Evolutionary conservation across 2,329 filamentous ascomycete genomes (phyloP), one percentile per base, ranked within the genome.

Genomic region (Talaromyces rugulosus): DNA sequence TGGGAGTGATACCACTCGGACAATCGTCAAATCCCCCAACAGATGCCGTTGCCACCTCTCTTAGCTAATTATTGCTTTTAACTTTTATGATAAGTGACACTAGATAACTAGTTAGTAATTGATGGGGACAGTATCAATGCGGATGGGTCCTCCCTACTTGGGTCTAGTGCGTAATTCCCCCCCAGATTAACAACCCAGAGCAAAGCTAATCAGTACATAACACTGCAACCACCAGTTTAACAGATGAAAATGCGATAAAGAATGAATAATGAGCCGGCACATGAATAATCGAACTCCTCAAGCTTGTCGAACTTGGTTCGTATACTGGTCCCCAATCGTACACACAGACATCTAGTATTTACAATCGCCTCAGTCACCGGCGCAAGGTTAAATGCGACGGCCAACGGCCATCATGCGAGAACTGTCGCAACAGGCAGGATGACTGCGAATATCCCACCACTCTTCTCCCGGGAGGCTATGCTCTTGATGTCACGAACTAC

Each of bases 301-400:
- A 53, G 51, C 51, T 30, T 53, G 51, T 53, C 51, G 51, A 53
- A 53, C 27, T 53, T 53, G 51, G 51, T 53, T 30, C 27, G 51
- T 53, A 53, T 53, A 27, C 51, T 16, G 23, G 51, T 18, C 11
- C 51, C 51, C 11, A 30, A n/a, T 31, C 12, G 27, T 18, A 53
- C 30, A n/a, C 51, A 53, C 30, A n/a, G 30, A 31, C n/a, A n/a
- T n/a, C 27, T 31, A 4, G 30, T 30, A 53, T 3, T 53, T 28
- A 53, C 51, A 53, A 53, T 3, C 51, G 11, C 28, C 51, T 31
- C 51, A 53, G 51, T 53, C 51, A 28, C 51, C 51, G 28, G 14
- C 51, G 51, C 6, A 53, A 53, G 51, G 51, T 53, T 3, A 53
- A 53, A 31, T 53, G 51, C 11, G 51, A 53, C 51, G 51, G 51